Base-by-base conservation (phyloP, 495 filamentous ascomycete genomes). In the Hypomontagnella submonticulosa region DNA sequence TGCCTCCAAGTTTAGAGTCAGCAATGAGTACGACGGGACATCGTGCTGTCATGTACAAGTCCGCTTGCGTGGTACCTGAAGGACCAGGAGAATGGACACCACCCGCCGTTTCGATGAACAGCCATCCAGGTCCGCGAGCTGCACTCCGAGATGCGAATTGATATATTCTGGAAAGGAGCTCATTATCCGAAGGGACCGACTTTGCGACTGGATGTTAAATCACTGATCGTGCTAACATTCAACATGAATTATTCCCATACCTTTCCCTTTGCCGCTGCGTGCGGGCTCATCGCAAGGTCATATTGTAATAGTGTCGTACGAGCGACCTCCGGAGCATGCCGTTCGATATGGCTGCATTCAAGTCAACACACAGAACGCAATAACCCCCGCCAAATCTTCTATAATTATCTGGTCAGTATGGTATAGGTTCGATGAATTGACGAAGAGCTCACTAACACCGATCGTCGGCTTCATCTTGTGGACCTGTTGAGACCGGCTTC, bases 401-500 rank as follows among this genome's bases (percentile, higher is more conserved):
- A 50, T 46, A 27, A 40, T 32, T 34, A 20, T 18, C 9, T 43
- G 40, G 50, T 69, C 37, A 69, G 56, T 47, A 44, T 54, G 12
- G 10, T 32, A 3, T 30, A 2, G 3, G 36, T 59, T n/a, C 32
- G 0, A 57, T 4, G 42, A 42, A 34, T 8, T 47, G 12, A 41
- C 16, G 3, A 12, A 18, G 3, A 30, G 36, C 46, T 15, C 15
- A 62, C 63, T 62, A 71, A 72, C 79, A 90, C 88, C 74, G 71
- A 63, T 89, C 84, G 73, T 93, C 90, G 4, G 89, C 87, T 34
- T 91, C 88, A 48, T 83, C 78, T 46, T 78, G 62, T 13, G 88
- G 80, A 1, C 90, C 90, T 0, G 90, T 92, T 1, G 89, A 92
- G 4, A 93, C 84, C 1, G 90, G 90, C 65, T 93, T 93, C 9